Conservation (phyloP, 148 eudicot genomes). For the Persicaria maculosa region DNA sequence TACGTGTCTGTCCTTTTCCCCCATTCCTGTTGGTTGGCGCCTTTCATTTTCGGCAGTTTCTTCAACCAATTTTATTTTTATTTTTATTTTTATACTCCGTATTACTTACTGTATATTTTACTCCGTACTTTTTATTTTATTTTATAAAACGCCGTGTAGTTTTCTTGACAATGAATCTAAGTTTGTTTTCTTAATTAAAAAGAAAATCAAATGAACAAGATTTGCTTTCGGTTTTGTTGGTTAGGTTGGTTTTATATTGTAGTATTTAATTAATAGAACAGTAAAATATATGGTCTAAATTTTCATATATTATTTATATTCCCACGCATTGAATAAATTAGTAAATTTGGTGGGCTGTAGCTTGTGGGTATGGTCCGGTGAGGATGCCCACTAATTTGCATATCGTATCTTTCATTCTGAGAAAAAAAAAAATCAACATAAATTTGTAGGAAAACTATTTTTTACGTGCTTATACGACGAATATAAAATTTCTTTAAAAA, state of each 20-base stretch:
- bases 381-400: slow-evolving; percentile 2
- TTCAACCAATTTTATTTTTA: not conserved
- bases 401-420: not conserved
- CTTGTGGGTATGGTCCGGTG: not conserved
- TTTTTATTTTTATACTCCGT: not conserved
- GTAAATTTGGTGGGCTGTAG: not conserved
- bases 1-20: slow-evolving; percentile 5
- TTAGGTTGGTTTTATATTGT: not conserved
- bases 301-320: not conserved
- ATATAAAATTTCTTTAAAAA: too few relatives aligned
- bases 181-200: too few relatives aligned
- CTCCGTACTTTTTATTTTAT: not conserved
- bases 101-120: too few relatives aligned
- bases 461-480: too few relatives aligned
- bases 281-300: not conserved
- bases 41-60: not conserved
- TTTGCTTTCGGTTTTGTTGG: slow-evolving; percentile 2
- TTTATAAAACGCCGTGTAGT: not conserved
- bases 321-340: slow-evolving; percentile 1
- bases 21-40: not conserved
- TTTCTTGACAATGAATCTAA: slow-evolving; percentile 8
- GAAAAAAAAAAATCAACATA: not conserved
- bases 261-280: not conserved
- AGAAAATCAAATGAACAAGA: too few relatives aligned
- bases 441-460: not conserved